Base-by-base conservation (phyloP, 306 rosid genomes). In the Bauhinia variegata region DNA sequence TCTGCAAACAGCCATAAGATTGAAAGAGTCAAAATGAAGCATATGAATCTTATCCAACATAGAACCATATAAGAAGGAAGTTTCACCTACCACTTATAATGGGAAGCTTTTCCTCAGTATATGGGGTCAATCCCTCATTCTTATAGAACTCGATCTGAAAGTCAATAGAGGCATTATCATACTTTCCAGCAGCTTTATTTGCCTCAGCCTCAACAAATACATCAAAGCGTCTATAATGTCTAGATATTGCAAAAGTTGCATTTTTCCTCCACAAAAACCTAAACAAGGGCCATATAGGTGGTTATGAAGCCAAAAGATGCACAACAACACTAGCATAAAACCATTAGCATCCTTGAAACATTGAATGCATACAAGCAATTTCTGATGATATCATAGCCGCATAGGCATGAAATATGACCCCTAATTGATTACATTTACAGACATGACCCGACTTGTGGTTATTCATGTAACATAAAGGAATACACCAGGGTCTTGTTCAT, bases 241-340 rank as follows among this genome's bases (percentile, higher is more conserved):
- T 88, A 58, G 99, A 93, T 81, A 93, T 93, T 6, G 97, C 96
- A 72, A 88, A 89, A 42, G 96, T 90, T 51, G 79, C 96, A 88
- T 88, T 93, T 72, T 90, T 85, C 80, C 99, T 86, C 99, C 99
- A 93, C 84, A 93, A 78, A 81, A 93, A 93, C 86, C 99, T 93
- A 78, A 17, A 73, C 42, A 12, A 61, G 47, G 34, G 36, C 33
- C 48, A 72, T 10, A 4, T 8, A 53, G 58, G 42, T 51, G 17
- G 19, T 51, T 68, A 46, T 60, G 62, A 67, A 6, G 34, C 47
- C 64, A 51, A 68, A 68, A 54, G 19, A 23, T 6, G 54, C 36
- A 66, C 55, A 11, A 71, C 30, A 49, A 31, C 38, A 19, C 54
- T 50, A 16, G 47, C 10, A 63, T 5, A 16, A 32, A 2, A 59